Evolutionary conservation across 2,329 filamentous ascomycete species (phyloP).

Genomic region (Alternaria triticimaculans): DNA sequence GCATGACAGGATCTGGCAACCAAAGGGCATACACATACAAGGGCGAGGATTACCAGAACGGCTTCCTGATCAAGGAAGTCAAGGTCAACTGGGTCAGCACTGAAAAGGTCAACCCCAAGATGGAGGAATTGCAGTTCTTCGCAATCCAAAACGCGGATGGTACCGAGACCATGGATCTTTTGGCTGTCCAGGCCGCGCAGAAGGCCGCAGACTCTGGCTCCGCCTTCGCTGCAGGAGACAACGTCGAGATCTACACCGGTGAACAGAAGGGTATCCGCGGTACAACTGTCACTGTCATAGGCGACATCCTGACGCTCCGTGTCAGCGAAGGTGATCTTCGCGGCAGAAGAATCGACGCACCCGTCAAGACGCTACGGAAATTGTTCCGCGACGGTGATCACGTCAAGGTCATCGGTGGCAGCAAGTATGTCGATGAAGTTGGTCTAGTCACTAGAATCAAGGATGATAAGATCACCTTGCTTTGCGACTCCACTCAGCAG

Average conservation of each 20-base stretch:
- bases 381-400: constrained; percentile 93
- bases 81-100: constrained; percentile 86
- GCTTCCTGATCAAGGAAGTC: constrained; percentile 92
- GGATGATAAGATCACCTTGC: constrained; percentile 88
- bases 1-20: constrained; percentile 59
- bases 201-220: constrained; percentile 83
- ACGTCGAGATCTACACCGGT: constrained; percentile 95
- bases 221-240: constrained; percentile 88
- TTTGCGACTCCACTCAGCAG: constrained; percentile 90
- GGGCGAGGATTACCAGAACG: constrained; percentile 88
- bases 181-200: constrained; percentile 86
- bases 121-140: constrained; percentile 97
- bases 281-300: constrained; percentile 82
- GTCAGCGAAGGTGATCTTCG: constrained; percentile 82
- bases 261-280: constrained; percentile 93
- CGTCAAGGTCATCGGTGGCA: constrained; percentile 97
- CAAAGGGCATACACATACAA: constrained; percentile 82
- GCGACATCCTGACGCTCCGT: constrained; percentile 88
- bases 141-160: constrained; percentile 88
- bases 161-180: constrained; percentile 89
- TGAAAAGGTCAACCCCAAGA: constrained; percentile 87
- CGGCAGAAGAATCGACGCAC: constrained; percentile 89
- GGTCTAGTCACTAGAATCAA: constrained; percentile 95
- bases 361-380: constrained; percentile 89
- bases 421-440: constrained; percentile 91